phyloP scores from a whole-genome alignment of 305 asterid genomes.

The Fraxinus floribunda region DNA sequence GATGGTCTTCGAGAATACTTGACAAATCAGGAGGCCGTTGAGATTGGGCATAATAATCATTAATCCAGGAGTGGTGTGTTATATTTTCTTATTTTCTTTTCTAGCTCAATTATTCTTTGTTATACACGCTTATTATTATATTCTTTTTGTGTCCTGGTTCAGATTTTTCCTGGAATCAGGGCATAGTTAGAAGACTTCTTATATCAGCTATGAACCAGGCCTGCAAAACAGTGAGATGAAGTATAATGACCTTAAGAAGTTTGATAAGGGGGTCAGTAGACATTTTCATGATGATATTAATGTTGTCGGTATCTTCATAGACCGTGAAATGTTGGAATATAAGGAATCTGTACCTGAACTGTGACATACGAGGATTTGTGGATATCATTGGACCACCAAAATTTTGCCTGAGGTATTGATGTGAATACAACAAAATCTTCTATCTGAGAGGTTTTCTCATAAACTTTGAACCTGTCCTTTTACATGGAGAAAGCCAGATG shows the following conservation, averaged over 20 bases:
- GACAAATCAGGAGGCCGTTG: slow-evolving; percentile 73
- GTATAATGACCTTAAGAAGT: slow-evolving; percentile 49
- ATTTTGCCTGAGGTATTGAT: slow-evolving; percentile 27
- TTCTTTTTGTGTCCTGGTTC: not conserved
- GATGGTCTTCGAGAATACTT: slow-evolving; percentile 85
- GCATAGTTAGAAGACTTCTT: slow-evolving; percentile 74
- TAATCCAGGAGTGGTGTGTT: slow-evolving; percentile 48
- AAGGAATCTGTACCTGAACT: slow-evolving; percentile 33
- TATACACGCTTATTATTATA: not conserved
- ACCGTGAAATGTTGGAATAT: slow-evolving; percentile 45
- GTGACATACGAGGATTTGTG: slow-evolving; percentile 55
- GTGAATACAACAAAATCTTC: slow-evolving; percentile 6
- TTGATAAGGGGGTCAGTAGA: slow-evolving; percentile 55
- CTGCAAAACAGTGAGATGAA: slow-evolving; percentile 36
- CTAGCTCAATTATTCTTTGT: not conserved
- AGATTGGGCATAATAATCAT: slow-evolving; percentile 56
- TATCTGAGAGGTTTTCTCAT: slow-evolving; percentile 4
- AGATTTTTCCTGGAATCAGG: slow-evolving; percentile 35
- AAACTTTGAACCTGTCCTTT: not conserved
- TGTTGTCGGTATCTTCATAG: slow-evolving; percentile 64
- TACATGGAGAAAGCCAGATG: slow-evolving; percentile 1
- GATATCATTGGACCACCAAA: slow-evolving; percentile 52
- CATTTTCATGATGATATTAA: slow-evolving; percentile 72
- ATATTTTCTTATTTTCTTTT: slow-evolving; percentile 1
- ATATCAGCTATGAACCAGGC: slow-evolving; percentile 54